Base-by-base conservation (phyloP, 192 early-diverging fungal genomes). In the Allomyces javanicus region DNA sequence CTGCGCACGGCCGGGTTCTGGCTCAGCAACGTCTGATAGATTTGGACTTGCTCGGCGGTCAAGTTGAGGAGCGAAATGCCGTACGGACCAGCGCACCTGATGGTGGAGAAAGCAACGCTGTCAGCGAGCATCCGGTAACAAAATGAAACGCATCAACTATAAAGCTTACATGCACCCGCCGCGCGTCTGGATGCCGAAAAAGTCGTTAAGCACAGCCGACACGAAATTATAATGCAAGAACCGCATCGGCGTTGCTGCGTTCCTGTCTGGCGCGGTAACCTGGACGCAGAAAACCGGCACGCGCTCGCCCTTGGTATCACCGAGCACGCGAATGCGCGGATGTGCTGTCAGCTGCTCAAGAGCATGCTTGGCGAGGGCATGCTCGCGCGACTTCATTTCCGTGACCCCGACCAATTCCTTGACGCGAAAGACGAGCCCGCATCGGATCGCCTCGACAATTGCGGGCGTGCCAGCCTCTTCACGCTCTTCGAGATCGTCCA, bases 161-260 rank as follows among this genome's bases (percentile, higher is more conserved):
- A 7, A 9, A 40, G 33, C 33, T 3, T 40, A 71, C 58, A 65
- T 67, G 62, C 69, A 67, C 12, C 74, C 74, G 11, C 69, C 62
- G 5, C 74, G 58, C 58, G 64, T 61, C 67, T 75, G 72, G 23
- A 75, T 63, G 10, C 74, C 74, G 66, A 75, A 75, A 21, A 75
- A 65, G 43, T 75, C 74, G 26, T 68, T 69, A 25, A 75, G 67
- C 21, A 71, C 45, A 23, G 67, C 68, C 25, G 64, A 62, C 12
- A 74, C 55, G 10, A 67, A 65, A 24, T 72, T 44, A 64, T 71
- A 55, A 45, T 74, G 74, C 17, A 74, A 55, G 55, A 44, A 68
- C 23, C 33, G 1, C 1, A 6, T 14, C 10, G 45, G 12, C 50
- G 50, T 6, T 2, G 50, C 17, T 14, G 50, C 14, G 50, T n/a